Evolutionary conservation across 2,329 filamentous ascomycete genomes (phyloP), one percentile per base, ranked within the genome.

Genomic region (Dactylellina haptotyla): DNA sequence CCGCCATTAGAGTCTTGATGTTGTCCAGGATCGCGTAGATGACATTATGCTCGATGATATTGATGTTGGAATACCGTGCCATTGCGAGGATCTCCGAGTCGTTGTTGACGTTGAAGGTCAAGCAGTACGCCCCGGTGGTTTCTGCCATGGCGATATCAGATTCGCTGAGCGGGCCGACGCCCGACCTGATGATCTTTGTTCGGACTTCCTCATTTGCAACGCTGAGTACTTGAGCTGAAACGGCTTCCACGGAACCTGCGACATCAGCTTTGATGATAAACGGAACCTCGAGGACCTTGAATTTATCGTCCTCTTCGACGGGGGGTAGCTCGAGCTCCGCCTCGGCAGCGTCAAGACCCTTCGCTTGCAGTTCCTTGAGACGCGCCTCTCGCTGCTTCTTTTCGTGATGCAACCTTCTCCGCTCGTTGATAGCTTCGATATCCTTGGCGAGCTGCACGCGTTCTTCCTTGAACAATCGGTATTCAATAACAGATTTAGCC

Each of bases 241-340:
- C 90, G 1, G 95, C 95, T 83, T 99, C 95, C 0, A 93, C 93
- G 0, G 94, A 98, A 37, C 95, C 95, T 74, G 90, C 91, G 16
- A 98, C 95, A 78, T 99, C 95, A 61, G 89, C 93, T 81, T 96
- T 97, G 82, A 99, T 85, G 69, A 95, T 87, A 81, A 98, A 95
- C 77, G 90, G 90, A 51, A 97, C 85, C 14, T 85, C 82, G 72
- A 84, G 83, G 12, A 85, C 77, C 12, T 79, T 77, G 1, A 76
- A 69, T 1, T 77, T 75, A 25, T 82, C 82, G 6, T 80, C 82
- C 2, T 76, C 67, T n/a, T 77, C 72, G 6, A 76, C 41, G 48
- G 12, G 53, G 51, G 43, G 54, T 23, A 51, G 64, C 23, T 59
- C 32, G 10, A 48, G 58, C 4, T 76, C 76, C 9, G 72, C 73